Evolutionary conservation across 495 filamentous ascomycete genomes (phyloP).

Genomic region (Eremomyces bilateralis): DNA sequence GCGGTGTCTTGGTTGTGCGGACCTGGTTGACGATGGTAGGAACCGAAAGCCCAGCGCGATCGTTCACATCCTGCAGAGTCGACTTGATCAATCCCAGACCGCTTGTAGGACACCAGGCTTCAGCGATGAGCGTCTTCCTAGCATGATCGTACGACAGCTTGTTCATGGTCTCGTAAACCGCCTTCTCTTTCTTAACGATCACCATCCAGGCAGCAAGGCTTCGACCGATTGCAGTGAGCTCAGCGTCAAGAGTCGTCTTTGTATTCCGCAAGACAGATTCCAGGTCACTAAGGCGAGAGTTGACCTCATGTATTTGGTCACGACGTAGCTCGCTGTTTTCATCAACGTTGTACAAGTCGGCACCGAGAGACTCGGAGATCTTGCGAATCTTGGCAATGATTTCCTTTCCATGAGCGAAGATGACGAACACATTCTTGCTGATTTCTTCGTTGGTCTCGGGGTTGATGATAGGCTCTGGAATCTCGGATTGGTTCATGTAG

Average conservation of each 20-base stretch:
- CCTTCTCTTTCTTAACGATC: conserved; percentile 93
- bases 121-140: conserved; percentile 86
- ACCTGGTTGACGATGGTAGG: conserved; percentile 97
- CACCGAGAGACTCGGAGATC: conserved; percentile 91
- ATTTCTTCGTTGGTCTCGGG: conserved; percentile 75
- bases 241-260: conserved; percentile 83
- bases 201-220: conserved; percentile 90
- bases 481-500: conserved; percentile 99
- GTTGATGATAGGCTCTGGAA: conserved; percentile 83
- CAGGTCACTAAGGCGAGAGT: conserved; percentile 73
- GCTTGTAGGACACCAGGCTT: conserved; percentile 91
- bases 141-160: conserved; percentile 90
- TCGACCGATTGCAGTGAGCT: conserved; percentile 78
- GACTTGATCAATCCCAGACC: conserved; percentile 78
- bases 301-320: conserved; percentile 93
- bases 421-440: conserved; percentile 96
- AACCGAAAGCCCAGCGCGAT: conserved; percentile 78
- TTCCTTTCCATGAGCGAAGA: conserved; percentile 96
- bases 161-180: conserved; percentile 91
- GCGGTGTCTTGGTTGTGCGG: conserved; percentile 83
- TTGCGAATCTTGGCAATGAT: conserved; percentile 96
- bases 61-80: conserved; percentile 92
- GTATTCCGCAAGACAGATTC: conserved; percentile 83
- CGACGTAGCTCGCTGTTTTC: conserved; percentile 85
- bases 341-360: conserved; percentile 87